A percentile compares a stretch with the other conserved stretches of the same genome.
Conservation (phyloP, 176 grass and related monocot genomes). For the Neostapfia colusana region DNA sequence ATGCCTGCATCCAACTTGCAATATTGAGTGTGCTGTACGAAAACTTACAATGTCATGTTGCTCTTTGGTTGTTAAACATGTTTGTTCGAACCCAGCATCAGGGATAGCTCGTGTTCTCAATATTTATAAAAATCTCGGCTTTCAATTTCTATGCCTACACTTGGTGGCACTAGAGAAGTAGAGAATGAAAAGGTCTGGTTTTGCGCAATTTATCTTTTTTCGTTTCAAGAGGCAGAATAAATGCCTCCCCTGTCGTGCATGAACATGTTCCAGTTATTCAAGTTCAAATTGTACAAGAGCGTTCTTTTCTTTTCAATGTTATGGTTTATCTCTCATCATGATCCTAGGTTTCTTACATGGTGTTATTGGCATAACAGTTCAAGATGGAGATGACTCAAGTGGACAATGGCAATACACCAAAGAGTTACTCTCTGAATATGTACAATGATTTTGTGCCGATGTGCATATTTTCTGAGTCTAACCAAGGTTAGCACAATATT, state of each 20-base stretch:
- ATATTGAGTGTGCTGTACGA: neutral
- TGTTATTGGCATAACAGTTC: slow-evolving; percentile 55
- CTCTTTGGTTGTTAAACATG: neutral
- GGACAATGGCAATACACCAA: slow-evolving; percentile 66
- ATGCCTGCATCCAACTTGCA: neutral
- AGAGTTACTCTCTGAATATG: slow-evolving; percentile 91
- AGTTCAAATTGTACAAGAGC: neutral
- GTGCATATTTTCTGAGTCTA: slow-evolving; percentile 78
- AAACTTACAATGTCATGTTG: neutral
- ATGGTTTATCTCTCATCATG: neutral
- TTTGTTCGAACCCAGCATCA: neutral
- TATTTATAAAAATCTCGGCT: neutral
- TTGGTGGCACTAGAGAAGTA: neutral
- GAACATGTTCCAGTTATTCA: neutral
- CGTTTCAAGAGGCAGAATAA: neutral
- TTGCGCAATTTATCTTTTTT: neutral
- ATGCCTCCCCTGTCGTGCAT: neutral
- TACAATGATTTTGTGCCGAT: slow-evolving; percentile 91
- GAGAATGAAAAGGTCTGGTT: neutral
- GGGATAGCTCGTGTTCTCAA: neutral
- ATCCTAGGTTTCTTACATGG: slow-evolving; percentile 28
- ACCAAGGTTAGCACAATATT: slow-evolving; percentile 54
- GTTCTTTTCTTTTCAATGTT: slow-evolving; percentile 9
- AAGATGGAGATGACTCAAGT: slow-evolving; percentile 93
- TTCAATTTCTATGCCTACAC: neutral